Percentiles rank a stretch among this genome's conserved stretches.
Evolutionary conservation across 83 land plant species (phyloP).

Genomic region (Diphasiastrum complanatum): DNA sequence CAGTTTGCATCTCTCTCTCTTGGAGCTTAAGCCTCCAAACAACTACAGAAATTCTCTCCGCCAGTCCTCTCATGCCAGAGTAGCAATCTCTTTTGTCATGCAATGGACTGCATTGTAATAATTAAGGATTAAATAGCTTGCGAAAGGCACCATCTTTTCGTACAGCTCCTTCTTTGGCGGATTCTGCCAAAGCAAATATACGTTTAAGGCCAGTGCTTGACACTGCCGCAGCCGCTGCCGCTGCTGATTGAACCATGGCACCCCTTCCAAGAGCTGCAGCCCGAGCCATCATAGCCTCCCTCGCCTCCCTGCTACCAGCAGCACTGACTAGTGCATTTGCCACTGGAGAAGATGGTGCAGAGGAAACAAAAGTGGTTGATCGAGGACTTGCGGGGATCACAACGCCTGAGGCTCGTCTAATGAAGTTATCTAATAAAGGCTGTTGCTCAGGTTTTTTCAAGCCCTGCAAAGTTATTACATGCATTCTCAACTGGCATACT

Average conservation of each 20-base stretch:
- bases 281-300: conserved; percentile 84
- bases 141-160: conserved; percentile 78
- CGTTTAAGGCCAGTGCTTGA: conserved; percentile 86
- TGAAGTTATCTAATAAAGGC: conserved; percentile 71
- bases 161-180: conserved; percentile 74
- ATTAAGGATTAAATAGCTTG: conserved; percentile 67
- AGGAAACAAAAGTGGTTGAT: not conserved
- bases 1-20: no score
- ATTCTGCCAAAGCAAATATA: conserved; percentile 85
- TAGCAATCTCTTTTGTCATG: no score
- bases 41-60: no score
- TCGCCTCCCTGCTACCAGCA: conserved; percentile 26
- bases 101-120: no score
- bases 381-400: no score
- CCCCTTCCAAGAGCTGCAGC: conserved; percentile 97
- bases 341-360: conserved; percentile 8
- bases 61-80: no score
- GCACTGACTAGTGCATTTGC: conserved; percentile 10
- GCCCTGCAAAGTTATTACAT: conserved; percentile 47
- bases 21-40: no score
- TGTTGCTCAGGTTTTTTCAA: conserved; percentile 85
- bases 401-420: conserved; percentile 47
- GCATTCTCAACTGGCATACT: not conserved
- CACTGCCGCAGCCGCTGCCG: conserved; percentile 43
- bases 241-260: conserved; percentile 42